phyloP scores from a whole-genome alignment of 75 land plant genomes.

The Selaginella tamariscina region DNA sequence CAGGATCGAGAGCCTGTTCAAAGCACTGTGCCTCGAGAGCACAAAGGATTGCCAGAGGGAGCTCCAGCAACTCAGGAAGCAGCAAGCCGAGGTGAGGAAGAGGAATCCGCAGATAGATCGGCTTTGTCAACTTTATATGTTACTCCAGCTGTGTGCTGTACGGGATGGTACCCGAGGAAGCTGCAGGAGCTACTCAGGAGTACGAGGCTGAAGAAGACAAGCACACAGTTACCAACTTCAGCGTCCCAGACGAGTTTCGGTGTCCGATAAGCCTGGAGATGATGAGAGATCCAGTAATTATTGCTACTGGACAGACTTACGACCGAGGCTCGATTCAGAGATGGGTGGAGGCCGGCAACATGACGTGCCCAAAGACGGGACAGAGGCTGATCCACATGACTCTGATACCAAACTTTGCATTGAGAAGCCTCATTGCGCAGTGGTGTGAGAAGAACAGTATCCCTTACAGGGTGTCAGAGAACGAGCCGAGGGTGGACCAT shows the following conservation, averaged over 20 bases:
- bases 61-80: constrained; percentile 39
- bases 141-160: constrained; percentile 71
- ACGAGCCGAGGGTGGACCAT: constrained; percentile 10
- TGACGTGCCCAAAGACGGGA: constrained; percentile 82
- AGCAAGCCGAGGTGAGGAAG: constrained; percentile 18
- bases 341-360: constrained; percentile 69
- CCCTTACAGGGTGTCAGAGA: constrained; percentile 35
- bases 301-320: constrained; percentile 88
- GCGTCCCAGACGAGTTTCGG: constrained; percentile 60
- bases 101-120: not conserved
- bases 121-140: constrained; percentile 53
- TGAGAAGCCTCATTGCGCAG: constrained; percentile 52
- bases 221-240: not conserved
- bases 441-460: constrained; percentile 65
- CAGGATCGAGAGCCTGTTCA: constrained; percentile 33
- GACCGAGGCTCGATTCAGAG: constrained; percentile 51
- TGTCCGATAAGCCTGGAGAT: constrained; percentile 80
- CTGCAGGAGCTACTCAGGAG: constrained; percentile 6
- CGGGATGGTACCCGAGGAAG: constrained; percentile 30
- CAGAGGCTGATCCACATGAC: constrained; percentile 47
- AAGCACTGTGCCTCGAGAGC: constrained; percentile 28
- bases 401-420: constrained; percentile 51
- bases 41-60: constrained; percentile 49
- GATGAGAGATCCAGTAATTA: constrained; percentile 86
- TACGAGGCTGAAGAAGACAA: constrained; percentile 13